Evolutionary conservation across 2,329 filamentous ascomycete species (phyloP), one percentile per base, ranked within the genome.

Genomic region (Trichoderma pleuroti): DNA sequence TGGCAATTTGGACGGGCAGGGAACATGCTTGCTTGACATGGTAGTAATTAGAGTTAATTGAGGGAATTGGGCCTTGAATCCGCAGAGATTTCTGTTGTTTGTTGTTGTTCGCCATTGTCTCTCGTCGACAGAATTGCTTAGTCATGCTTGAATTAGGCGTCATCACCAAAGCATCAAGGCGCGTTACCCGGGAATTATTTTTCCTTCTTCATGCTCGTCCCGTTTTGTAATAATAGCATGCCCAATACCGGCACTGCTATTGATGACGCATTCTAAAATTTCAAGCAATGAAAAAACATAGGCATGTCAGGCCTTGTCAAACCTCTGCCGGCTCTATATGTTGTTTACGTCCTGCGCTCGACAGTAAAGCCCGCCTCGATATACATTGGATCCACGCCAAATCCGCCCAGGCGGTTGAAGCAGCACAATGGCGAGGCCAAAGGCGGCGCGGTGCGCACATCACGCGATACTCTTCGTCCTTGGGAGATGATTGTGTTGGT

Each of bases 401-500:
- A 98, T 77, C 95, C 96, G 54, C 89, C 90, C 1, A 88, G 95
- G 71, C 92, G 96, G 16, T 85, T 98, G 28, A 90, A 89, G 72
- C 96, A 98, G 80, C 96, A 99, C 82, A 99, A 99, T 86, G 96
- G 96, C 66, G 83, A 90, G 63, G 86, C 86, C 36, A 92, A 89
- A 77, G 96, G 96, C 65, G 96, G 96, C 42, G 96, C 96, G 34
- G 88, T 85, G 34, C 87, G 90, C 60, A 99, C 96, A 0, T 88
- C 91, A 12, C 86, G 88, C 66, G 81, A 84, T 60, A 89, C 81
- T 5, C 81, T 94, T 72, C 87, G 93, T 54, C 96, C 96, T 0
- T 98, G 96, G 94, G 92, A 97, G 78, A 97, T 97, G 92, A 88
- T 93, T 2, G 90, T 89, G 52, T 84, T 98, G 7, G 92, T 98